Evolutionary conservation across 306 rosid genomes (phyloP), one percentile per base, ranked within the genome.

Genomic region (Vigna radiata): DNA sequence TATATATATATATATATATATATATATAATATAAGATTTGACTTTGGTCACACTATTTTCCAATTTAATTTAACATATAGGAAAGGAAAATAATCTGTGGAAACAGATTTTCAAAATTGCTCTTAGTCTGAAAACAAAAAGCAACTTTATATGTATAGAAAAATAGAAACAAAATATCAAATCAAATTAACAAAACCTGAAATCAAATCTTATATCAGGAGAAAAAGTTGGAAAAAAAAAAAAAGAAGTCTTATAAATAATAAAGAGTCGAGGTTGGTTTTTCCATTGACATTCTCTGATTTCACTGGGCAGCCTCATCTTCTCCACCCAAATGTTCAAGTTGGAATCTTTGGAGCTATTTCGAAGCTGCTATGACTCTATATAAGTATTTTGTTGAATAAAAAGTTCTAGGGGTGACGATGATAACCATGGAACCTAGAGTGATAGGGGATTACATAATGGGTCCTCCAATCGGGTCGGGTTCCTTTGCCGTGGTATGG

Each of bases 401-500:
- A 2, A 27, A 6, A 59, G 14, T 44, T 15, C 29, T 60, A 1
- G 17, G 19, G 31, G 15, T 23, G 52, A 90, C 90, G 92, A 15
- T 31, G 61, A 94, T 92, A 93, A 90, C 73, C 72, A 77, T 13
- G 69, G 73, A 8, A 81, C 6, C 76, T 50, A 88, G 96, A 13
- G 47, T 87, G 74, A 79, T 92, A 50, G 99, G 96, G 2, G 87
- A 92, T 71, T 96, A 96, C 86, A 88, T 91, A 82, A 31, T 96
- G 76, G 99, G 94, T 27, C 88, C 85, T 4, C 83, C 16, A 82
- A 76, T 92, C 50, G 99, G 99, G 84, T 89, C 86, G 54, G 99
- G 99, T 73, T 92, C 99, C 0, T 96, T 96, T 66, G 97, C 99
- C 14, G 94, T 88, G 15, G 99, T 96, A 78, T 89, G 97, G 94